Percentiles rank a stretch among this genome's conserved stretches.
These are phyloP conservation scores for Nemania sp. DNA, from an alignment of 2,329 filamentous ascomycete species.

Conservation along the genomic window DNA sequence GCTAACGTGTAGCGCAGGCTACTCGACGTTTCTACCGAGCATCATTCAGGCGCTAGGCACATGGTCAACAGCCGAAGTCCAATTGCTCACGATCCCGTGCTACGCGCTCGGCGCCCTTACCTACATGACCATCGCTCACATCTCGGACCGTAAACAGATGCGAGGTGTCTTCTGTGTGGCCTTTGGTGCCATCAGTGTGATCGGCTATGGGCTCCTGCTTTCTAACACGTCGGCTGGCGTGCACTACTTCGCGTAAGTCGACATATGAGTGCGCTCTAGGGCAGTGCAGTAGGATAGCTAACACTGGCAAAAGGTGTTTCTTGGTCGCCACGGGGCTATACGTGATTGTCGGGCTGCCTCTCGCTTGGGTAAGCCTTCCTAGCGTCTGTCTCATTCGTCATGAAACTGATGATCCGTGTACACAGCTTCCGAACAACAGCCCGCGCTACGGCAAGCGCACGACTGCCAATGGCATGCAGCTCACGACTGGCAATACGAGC, in stretches of 20 bases:
- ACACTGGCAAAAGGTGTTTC: conserved; percentile 56
- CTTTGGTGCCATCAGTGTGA: conserved; percentile 64
- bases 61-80: conserved; percentile 67
- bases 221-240: conserved; percentile 62
- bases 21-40: conserved; percentile 76
- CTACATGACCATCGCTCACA: conserved; percentile 66
- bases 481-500: conserved; percentile 70
- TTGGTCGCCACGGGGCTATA: conserved; percentile 76
- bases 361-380: conserved; percentile 52
- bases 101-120: conserved; percentile 72
- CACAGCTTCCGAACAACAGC: conserved; percentile 62
- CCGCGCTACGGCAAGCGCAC: conserved; percentile 78
- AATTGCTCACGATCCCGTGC: conserved; percentile 77
- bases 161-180: conserved; percentile 67
- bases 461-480: conserved; percentile 70
- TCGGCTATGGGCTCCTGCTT: conserved; percentile 71
- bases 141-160: conserved; percentile 69
- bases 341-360: conserved; percentile 56
- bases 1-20: conserved; percentile 51
- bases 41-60: conserved; percentile 71
- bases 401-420: neutral
- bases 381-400: neutral
- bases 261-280: no score
- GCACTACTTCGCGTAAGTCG: conserved; percentile 64
- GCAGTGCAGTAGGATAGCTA: neutral